Evolutionary conservation across 495 filamentous ascomycete genomes (phyloP).

Genomic region (Bryoglossum gracile): DNA sequence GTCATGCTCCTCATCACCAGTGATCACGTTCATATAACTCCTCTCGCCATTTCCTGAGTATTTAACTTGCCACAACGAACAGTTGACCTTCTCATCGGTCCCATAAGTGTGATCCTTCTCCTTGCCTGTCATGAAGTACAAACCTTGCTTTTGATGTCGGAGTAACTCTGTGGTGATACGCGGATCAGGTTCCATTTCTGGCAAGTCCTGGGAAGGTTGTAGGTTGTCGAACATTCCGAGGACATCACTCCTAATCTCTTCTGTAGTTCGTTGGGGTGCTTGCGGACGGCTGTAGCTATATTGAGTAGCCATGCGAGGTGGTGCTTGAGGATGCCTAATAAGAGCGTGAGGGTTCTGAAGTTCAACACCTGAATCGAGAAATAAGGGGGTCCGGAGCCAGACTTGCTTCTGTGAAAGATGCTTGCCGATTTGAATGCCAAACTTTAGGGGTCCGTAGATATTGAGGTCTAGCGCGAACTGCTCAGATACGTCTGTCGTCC

Average conservation of each 20-base stretch:
- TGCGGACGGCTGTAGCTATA: conserved; percentile 40
- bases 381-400: conserved; percentile 54
- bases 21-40: conserved; percentile 76
- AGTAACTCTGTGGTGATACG: conserved; percentile 64
- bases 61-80: conserved; percentile 67
- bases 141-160: conserved; percentile 83
- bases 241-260: conserved; percentile 80
- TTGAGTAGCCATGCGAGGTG: conserved; percentile 20
- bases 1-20: conserved; percentile 52
- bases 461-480: conserved; percentile 57
- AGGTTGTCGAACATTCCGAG: conserved; percentile 83
- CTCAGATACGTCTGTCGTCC: conserved; percentile 43
- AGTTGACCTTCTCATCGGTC: conserved; percentile 42
- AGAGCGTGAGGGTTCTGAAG: conserved; percentile 63
- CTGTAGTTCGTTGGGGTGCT: conserved; percentile 51
- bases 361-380: conserved; percentile 55
- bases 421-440: conserved; percentile 53
- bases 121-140: conserved; percentile 80
- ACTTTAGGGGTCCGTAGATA: conserved; percentile 70
- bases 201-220: conserved; percentile 63
- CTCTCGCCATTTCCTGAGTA: conserved; percentile 43
- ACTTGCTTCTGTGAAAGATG: conserved; percentile 57
- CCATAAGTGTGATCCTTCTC: conserved; percentile 56
- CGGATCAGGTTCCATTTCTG: conserved; percentile 59
- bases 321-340: conserved; percentile 32